Conservation (phyloP, 768 basidiomycete genomes). For the Collybiopsis confluens region DNA sequence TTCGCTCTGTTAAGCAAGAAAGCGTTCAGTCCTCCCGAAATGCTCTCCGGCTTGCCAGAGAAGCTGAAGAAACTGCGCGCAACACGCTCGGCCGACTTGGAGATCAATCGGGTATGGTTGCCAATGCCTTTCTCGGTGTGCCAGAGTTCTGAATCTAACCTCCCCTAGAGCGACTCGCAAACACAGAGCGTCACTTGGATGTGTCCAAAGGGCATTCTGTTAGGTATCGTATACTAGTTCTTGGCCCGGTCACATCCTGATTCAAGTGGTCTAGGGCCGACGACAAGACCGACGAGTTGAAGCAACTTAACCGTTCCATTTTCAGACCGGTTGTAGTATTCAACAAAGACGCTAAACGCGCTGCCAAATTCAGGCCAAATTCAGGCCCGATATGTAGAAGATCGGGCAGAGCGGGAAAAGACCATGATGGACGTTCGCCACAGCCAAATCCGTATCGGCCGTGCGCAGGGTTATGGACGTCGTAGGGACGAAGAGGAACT, state of each 20-base stretch:
- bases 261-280: constrained; percentile 50
- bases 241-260: constrained; percentile 14
- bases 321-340: constrained; percentile 89
- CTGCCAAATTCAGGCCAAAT: constrained; percentile 83
- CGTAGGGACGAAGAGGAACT: constrained; percentile 38
- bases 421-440: constrained; percentile 84
- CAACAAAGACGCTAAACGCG: constrained; percentile 90
- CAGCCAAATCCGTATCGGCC: constrained; percentile 80
- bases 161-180: constrained; percentile 73
- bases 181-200: constrained; percentile 93
- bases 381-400: constrained; percentile 81
- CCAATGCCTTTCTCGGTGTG: neutral
- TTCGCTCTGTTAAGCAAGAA: constrained; percentile 86
- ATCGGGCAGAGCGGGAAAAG: constrained; percentile 78
- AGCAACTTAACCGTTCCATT: constrained; percentile 91
- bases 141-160: neutral
- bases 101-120: constrained; percentile 81
- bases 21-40: constrained; percentile 86
- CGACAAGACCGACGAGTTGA: constrained; percentile 91
- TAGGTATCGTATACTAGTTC: too few relatives aligned
- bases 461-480: constrained; percentile 60
- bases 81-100: constrained; percentile 81
- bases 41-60: constrained; percentile 88
- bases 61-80: constrained; percentile 93
- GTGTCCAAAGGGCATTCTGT: constrained; percentile 81